Base-by-base conservation (phyloP, 768 basidiomycete species). In the Tulasnella sp. region DNA sequence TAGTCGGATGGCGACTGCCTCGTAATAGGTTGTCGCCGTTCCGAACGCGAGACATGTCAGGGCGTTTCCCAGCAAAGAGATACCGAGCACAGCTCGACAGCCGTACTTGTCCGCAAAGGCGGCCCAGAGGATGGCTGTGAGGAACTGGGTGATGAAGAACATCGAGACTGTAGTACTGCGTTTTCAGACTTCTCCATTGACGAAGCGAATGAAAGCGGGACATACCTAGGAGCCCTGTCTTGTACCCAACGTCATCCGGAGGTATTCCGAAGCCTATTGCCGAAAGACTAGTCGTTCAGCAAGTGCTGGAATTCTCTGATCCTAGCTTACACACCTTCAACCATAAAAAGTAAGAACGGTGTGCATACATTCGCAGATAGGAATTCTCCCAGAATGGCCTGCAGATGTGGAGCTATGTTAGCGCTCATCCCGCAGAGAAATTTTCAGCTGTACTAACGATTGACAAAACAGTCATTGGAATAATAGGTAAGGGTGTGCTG, bases 381-480 rank as follows among this genome's bases (percentile, higher is more conserved):
- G 69, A 98, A 93, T 73, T 98, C 95, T 50, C 92, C 92, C 13
- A 97, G 79, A 85, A 96, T 87, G 3, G 87, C 87, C 91, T 93
- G 61, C 21, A 43, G 21, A 38, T 5, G 8, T 5, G 2, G 58
- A 60, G 23, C 5, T 8, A 32, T 13, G n/a, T 43, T 8, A 10
- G n/a, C 23, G n/a, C n/a, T 8, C 32, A 9, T 51, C 21, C 10
- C 17, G 15, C 2, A 27, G 52, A n/a, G 49, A 53, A 17, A 29
- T 48, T 23, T 8, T 5, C 4, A 2, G 4, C 13, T 13, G 72
- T 60, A 74, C 80, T 70, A 70, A 94, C 88, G 59, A 95, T 94
- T 34, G 88, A 94, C 45, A 97, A 73, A 1, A 96, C 95, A 65
- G 85, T 77, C 86, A 97, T 94, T 0, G 93, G 86, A 48, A 98